phyloP scores from a whole-genome alignment of 2,329 filamentous ascomycete species.

The Tolypocladium tundrense region DNA sequence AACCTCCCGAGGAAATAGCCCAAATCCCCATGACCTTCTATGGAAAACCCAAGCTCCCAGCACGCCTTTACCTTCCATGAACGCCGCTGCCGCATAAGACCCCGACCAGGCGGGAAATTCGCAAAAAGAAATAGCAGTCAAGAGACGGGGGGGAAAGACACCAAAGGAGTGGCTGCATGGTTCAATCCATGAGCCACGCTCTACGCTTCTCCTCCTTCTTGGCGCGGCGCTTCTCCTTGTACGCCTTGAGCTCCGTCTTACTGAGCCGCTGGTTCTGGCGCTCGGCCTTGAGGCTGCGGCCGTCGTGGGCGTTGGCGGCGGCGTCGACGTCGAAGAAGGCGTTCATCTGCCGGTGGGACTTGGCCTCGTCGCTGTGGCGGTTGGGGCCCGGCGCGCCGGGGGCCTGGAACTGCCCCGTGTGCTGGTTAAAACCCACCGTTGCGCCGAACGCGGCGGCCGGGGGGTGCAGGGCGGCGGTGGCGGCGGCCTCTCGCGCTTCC shows the following conservation, averaged over 20 bases:
- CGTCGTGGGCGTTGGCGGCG: conserved; percentile 82
- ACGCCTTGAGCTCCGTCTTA: conserved; percentile 80
- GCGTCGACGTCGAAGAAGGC: conserved; percentile 95
- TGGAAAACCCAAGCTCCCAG: too few relatives aligned
- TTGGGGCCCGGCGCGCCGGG: conserved; percentile 59
- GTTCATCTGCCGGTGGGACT: conserved; percentile 79
- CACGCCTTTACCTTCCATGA: not conserved
- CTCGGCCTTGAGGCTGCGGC: conserved; percentile 84
- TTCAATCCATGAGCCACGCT: conserved; percentile 80
- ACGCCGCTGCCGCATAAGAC: not conserved
- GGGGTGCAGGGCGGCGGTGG: conserved; percentile 14
- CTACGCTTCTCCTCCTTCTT: conserved; percentile 91
- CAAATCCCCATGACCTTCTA: not conserved
- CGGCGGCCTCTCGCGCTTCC: conserved; percentile 18
- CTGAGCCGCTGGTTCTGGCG: conserved; percentile 72
- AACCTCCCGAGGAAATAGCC: not conserved
- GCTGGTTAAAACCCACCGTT: conserved; percentile 77
- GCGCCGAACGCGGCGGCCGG: conserved; percentile 49
- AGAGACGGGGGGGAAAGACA: not conserved
- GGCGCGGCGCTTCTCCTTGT: conserved; percentile 79
- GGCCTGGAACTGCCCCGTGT: conserved; percentile 75
- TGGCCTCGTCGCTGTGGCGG: conserved; percentile 76
- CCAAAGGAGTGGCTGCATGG: not conserved
- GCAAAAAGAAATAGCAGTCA: not conserved
- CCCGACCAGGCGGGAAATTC: not conserved